Conservation (phyloP, 2,329 filamentous ascomycete species). For the Hypoxylon sp. region DNA sequence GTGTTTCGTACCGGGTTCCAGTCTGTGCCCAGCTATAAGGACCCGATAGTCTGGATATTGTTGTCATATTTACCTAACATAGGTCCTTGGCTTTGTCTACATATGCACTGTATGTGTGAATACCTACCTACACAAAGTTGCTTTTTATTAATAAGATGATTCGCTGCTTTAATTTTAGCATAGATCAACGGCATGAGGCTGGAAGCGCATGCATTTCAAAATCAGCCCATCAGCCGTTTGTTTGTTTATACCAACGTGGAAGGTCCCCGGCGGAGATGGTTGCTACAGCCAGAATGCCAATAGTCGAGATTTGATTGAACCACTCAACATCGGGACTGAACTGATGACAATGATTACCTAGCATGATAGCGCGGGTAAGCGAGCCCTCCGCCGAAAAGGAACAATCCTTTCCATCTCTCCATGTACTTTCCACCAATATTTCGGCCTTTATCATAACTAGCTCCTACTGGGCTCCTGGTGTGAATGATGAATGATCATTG, state of each 20-base stretch:
- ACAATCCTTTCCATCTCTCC: neutral
- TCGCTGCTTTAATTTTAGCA: neutral
- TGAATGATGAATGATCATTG: neutral
- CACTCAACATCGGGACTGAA: neutral
- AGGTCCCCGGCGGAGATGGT: constrained; percentile 1
- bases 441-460: neutral
- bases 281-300: constrained; percentile 1
- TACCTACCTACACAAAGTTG: neutral
- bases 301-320: neutral
- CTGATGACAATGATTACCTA: neutral
- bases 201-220: neutral
- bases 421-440: neutral
- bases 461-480: neutral
- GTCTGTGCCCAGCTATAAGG: neutral
- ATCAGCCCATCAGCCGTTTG: constrained; percentile 12
- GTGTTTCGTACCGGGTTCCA: constrained; percentile 9
- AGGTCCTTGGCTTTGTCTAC: neutral
- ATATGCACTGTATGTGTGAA: neutral
- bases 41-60: constrained; percentile 15
- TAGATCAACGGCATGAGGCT: constrained; percentile 2
- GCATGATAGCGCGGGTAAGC: neutral
- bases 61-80: neutral
- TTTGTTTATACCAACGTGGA: constrained; percentile 11
- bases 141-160: neutral
- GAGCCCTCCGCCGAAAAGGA: neutral